phyloP scores from a whole-genome alignment of 495 filamentous ascomycete genomes.

The Entonaema liquescens region DNA sequence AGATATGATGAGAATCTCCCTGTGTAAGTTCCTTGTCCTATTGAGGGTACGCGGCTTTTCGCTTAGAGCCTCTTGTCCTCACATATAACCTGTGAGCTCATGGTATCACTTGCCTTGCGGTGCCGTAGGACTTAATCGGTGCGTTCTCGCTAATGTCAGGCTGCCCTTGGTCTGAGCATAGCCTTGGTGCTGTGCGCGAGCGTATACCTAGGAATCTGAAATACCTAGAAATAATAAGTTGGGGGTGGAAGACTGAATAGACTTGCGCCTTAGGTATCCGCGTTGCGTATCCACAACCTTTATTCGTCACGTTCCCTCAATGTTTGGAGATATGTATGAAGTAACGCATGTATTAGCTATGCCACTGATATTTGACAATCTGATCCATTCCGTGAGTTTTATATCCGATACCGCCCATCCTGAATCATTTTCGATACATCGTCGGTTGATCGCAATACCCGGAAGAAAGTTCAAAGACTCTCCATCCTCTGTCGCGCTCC shows the following conservation, averaged over 20 bases:
- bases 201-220: background rate
- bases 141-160: background rate
- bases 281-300: background rate
- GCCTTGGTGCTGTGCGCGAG: background rate
- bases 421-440: conserved; percentile 10
- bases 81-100: background rate
- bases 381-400: conserved; percentile 10
- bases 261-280: background rate
- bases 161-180: background rate
- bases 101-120: background rate
- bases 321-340: background rate
- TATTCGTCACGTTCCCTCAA: background rate
- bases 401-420: conserved; percentile 16
- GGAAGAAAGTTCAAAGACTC: conserved; percentile 2
- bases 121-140: background rate
- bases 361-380: conserved; percentile 18
- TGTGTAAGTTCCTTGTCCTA: background rate
- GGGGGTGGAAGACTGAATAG: background rate
- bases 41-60: background rate
- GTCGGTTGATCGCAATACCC: conserved; percentile 14
- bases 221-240: background rate
- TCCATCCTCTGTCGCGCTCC: conserved; percentile 9
- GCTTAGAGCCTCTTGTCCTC: background rate
- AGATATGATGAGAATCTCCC: background rate
- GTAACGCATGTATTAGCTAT: conserved; percentile 24